A percentile compares a stretch with the other conserved stretches of the same genome.
phyloP scores from a whole-genome alignment of 352 stramenopile species.

The Plasmopara halstedii region DNA sequence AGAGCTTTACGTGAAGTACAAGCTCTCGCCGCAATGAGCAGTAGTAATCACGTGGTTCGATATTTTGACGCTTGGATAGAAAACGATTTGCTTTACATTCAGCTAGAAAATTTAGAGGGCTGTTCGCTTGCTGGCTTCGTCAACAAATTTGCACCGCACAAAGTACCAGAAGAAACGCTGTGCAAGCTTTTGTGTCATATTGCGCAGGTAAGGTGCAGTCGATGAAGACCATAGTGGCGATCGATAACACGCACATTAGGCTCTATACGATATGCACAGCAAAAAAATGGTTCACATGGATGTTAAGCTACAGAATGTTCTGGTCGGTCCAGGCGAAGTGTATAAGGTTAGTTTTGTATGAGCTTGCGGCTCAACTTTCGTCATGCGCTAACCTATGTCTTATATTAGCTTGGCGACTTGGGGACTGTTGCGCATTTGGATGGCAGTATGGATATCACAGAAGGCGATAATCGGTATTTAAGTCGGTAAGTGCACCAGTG shows the following conservation, averaged over 20 bases:
- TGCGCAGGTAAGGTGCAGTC: slow-evolving; percentile 33
- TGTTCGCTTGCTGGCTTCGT: slow-evolving; percentile 60
- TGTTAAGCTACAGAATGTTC: slow-evolving; percentile 80
- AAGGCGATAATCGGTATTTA: slow-evolving; percentile 82
- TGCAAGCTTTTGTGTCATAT: slow-evolving; percentile 74
- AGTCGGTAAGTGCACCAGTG: slow-evolving; percentile 39
- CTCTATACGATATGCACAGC: slow-evolving; percentile 74
- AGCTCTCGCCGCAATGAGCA: slow-evolving; percentile 67
- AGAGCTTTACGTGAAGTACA: slow-evolving; percentile 76
- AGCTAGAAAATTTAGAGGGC: slow-evolving; percentile 65
- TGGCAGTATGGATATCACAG: slow-evolving; percentile 78
- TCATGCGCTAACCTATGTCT: slow-evolving; percentile 2
- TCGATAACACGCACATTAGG: slow-evolving; percentile 16
- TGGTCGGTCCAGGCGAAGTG: slow-evolving; percentile 47
- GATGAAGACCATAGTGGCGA: not conserved
- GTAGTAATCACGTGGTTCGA: slow-evolving; percentile 69
- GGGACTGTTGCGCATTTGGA: slow-evolving; percentile 75
- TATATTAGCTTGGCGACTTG: slow-evolving; percentile 55
- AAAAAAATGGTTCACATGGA: slow-evolving; percentile 86
- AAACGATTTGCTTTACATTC: slow-evolving; percentile 84
- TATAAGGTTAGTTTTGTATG: slow-evolving; percentile 51
- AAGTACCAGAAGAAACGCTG: slow-evolving; percentile 61
- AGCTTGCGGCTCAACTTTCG: too few relatives aligned
- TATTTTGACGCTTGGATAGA: slow-evolving; percentile 88
- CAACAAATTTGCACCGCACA: slow-evolving; percentile 52